Evolutionary conservation across 2,329 filamentous ascomycete genomes (phyloP), one percentile per base, ranked within the genome.

Genomic region (Emergomyces orientalis): DNA sequence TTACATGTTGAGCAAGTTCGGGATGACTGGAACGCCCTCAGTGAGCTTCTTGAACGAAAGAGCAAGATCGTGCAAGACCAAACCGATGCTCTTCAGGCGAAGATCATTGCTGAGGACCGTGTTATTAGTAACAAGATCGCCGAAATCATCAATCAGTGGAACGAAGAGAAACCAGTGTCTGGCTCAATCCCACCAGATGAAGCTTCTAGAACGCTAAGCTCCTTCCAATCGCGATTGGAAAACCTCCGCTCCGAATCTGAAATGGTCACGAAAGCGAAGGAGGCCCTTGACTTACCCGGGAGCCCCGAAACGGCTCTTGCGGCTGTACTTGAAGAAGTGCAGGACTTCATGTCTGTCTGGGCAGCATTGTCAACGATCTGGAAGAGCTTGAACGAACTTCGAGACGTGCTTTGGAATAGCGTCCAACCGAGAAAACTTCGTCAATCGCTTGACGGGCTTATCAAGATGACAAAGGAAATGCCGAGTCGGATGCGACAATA

Each of bases 391-490:
- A 94, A 97, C 71, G 93, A 97, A 71, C 88, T 97, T 19, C 86
- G 91, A 37, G 95, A 99, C 70, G 89, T 86, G 60, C 83, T 96
- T 1, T 99, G 95, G 95, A 95, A 88, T 63, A 96, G 90, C 71
- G 89, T 99, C 1, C 91, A 97, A 72, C 93, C 95, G 9, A 86
- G 94, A 66, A 99, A 97, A 78, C 86, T 99, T 63, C 86, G 94
- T 45, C 85, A 89, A 69, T 89, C 90, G 65, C 87, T 99, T 59
- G 93, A 99, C 71, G 88, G 88, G 57, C 83, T 97, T 61, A 90
- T 97, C 74, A 96, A 96, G 80, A 96, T 96, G 84, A 97, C 92
- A 43, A 97, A 96, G 78, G 93, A 97, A 66, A 97, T 99, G 94
- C 94, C 95, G 0, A 96, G 91, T 76, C 88, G 94, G 64, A 97